These are phyloP conservation scores for Xerocomus potaroensis DNA, from an alignment of 768 basidiomycete species.

Conservation along the genomic window DNA sequence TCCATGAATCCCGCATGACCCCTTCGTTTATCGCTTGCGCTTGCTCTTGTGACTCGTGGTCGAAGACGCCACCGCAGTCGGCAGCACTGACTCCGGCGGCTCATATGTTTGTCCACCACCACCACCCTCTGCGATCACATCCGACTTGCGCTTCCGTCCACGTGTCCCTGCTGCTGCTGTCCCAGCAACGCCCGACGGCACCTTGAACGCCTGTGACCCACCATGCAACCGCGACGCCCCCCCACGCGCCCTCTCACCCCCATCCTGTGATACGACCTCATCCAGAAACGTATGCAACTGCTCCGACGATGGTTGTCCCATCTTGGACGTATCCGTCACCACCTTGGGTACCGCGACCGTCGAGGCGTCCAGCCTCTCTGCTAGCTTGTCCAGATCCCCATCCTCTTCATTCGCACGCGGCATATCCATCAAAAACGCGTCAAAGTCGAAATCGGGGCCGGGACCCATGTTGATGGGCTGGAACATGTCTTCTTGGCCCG, in stretches of 20 bases:
- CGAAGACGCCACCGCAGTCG: background rate
- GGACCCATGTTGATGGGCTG: slow-evolving; percentile 3
- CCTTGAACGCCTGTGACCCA: slow-evolving; percentile 7
- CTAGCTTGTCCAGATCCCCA: slow-evolving; percentile 31
- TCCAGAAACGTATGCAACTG: slow-evolving; percentile 42
- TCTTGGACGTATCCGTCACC: slow-evolving; percentile 25
- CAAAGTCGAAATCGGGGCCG: slow-evolving; percentile 35
- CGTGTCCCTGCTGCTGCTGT: slow-evolving; percentile 13
- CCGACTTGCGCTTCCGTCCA: slow-evolving; percentile 41
- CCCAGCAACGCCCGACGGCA: background rate
- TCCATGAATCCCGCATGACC: no score
- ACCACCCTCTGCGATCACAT: slow-evolving; percentile 21
- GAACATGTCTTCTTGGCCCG: slow-evolving; percentile 18
- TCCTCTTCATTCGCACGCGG: slow-evolving; percentile 28
- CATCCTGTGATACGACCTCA: slow-evolving; percentile 36
- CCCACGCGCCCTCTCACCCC: slow-evolving; percentile 6
- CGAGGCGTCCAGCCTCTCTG: slow-evolving; percentile 31
- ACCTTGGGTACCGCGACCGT: slow-evolving; percentile 26
- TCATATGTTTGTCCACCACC: background rate
- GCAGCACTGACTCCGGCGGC: background rate
- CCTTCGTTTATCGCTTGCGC: slow-evolving; percentile 30
- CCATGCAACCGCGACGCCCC: background rate
- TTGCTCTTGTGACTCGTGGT: slow-evolving; percentile 21
- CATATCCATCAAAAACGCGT: slow-evolving; percentile 39
- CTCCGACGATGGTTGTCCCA: slow-evolving; percentile 32